These are phyloP conservation scores for Dendrothele bispora DNA, from an alignment of 768 basidiomycete species.

Conservation along the genomic window DNA sequence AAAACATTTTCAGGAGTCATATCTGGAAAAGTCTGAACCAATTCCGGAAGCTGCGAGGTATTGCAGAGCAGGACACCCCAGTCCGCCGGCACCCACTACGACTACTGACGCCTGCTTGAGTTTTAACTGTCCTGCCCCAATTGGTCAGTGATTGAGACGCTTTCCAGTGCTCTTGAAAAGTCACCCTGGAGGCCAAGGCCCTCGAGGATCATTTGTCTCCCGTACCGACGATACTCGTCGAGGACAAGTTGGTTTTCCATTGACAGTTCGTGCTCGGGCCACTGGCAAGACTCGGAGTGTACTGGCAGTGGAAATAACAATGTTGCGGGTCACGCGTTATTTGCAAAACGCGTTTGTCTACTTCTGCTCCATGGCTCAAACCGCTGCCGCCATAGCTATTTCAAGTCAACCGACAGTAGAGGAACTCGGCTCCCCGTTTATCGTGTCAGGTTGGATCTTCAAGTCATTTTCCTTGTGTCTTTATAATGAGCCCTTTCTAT, in stretches of 20 bases:
- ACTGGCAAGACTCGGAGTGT: too few species aligned
- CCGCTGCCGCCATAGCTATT: background rate
- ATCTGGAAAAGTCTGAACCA: conserved; percentile 51
- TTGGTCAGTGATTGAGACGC: background rate
- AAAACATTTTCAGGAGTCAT: too few species aligned
- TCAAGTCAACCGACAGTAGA: conserved; percentile 3
- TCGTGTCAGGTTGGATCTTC: background rate
- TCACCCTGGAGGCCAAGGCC: conserved; percentile 84
- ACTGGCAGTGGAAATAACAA: background rate
- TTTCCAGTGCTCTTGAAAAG: conserved; percentile 7
- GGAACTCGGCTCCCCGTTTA: conserved; percentile 7
- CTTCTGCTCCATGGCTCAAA: background rate
- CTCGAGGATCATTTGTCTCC: conserved; percentile 93
- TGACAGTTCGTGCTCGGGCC: too few species aligned
- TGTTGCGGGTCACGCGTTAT: background rate
- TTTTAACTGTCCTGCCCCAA: conserved; percentile 73
- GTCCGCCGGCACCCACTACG: conserved; percentile 92
- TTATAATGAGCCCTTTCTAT: too few species aligned
- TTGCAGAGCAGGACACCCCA: conserved; percentile 94
- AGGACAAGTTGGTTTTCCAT: conserved; percentile 30
- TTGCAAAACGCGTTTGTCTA: background rate
- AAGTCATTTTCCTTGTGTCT: background rate
- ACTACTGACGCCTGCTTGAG: conserved; percentile 73
- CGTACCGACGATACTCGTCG: conserved; percentile 87
- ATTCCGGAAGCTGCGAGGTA: conserved; percentile 92